These are phyloP conservation scores for Exophiala alcalophila DNA, from an alignment of 2,329 filamentous ascomycete genomes.

Conservation along the genomic window DNA sequence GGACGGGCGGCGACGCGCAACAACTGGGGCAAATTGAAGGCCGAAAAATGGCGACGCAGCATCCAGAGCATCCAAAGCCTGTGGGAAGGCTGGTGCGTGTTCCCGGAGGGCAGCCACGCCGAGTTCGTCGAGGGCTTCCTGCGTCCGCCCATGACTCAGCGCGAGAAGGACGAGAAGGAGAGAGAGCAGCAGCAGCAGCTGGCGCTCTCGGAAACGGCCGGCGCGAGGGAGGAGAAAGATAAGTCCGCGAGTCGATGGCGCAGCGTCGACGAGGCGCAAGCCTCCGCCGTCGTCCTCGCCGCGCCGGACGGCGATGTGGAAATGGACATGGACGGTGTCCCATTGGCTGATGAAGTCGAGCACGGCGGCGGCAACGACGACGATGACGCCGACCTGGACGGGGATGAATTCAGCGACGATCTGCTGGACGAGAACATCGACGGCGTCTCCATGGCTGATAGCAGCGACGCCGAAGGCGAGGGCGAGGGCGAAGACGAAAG, in stretches of 20 bases:
- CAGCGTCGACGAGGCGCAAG: slow-evolving; percentile 15
- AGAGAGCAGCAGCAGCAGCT: slow-evolving; percentile 32
- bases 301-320: slow-evolving; percentile 32
- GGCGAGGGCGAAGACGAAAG: slow-evolving; percentile 34
- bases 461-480: slow-evolving; percentile 52
- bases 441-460: slow-evolving; percentile 46
- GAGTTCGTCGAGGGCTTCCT: slow-evolving; percentile 68
- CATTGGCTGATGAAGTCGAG: slow-evolving; percentile 35
- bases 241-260: slow-evolving; percentile 22
- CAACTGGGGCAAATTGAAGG: slow-evolving; percentile 75
- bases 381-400: slow-evolving; percentile 13
- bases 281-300: slow-evolving; percentile 3
- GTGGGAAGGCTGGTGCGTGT: slow-evolving; percentile 66
- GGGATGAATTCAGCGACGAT: slow-evolving; percentile 42
- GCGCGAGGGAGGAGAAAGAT: slow-evolving; percentile 41
- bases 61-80: slow-evolving; percentile 65
- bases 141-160: slow-evolving; percentile 59
- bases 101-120: slow-evolving; percentile 71
- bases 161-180: slow-evolving; percentile 45
- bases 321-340: slow-evolving; percentile 37
- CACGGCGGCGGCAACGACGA: slow-evolving; percentile 31
- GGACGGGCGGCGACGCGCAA: slow-evolving; percentile 69
- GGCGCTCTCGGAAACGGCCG: slow-evolving; percentile 34
- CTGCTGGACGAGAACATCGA: slow-evolving; percentile 49
- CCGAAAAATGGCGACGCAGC: slow-evolving; percentile 81